Evolutionary conservation across 768 basidiomycete species (phyloP), one percentile per base, ranked within the genome.

Genomic region (Macrolepiota dolichaula): DNA sequence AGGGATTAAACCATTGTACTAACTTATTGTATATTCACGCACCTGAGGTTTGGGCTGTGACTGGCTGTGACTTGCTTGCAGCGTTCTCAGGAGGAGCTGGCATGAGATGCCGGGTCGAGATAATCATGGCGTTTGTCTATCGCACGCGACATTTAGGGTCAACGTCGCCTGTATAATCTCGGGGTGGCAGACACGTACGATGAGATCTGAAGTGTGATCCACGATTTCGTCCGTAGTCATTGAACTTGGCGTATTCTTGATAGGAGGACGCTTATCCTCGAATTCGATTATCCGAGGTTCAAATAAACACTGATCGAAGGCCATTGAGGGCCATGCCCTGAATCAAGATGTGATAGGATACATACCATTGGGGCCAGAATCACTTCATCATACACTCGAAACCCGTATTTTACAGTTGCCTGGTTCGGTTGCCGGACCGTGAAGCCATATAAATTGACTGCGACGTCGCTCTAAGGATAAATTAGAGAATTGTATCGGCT

Each of bases 241-340:
- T 11, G 80, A 79, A 36, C 80, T 83, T n/a, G 79, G 73, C 36
- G 81, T 73, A 32, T 49, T 61, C 35, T 40, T 61, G 6, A n/a
- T 22, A 7, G 59, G 52, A 49, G 77, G 72, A 25, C 83, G 79
- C 72, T 95, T 94, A 64, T 81, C 80, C 29, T 93, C 88, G 67
- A 96, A 97, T 63, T 97, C 91, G 60, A 99, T 88, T 40, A 96
- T 85, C 19, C 93, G 87, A 13, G 97, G 95, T 64, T 97, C 94
- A 65, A 98, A 98, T 35, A 98, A 77, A 68, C 91, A 90, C 95
- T 98, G 29, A 61, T 35, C n/a, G 27, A 42, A 22, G 59, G n/a
- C 40, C 38, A 49, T 60, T 57, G 63, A 55, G 49, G 38, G n/a
- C 58, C 7, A 22, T 11, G 25, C 24, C 9, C 9, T 10, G 25